Conservation (phyloP, 2,329 filamentous ascomycete species). For the Neobulgaria alba region DNA sequence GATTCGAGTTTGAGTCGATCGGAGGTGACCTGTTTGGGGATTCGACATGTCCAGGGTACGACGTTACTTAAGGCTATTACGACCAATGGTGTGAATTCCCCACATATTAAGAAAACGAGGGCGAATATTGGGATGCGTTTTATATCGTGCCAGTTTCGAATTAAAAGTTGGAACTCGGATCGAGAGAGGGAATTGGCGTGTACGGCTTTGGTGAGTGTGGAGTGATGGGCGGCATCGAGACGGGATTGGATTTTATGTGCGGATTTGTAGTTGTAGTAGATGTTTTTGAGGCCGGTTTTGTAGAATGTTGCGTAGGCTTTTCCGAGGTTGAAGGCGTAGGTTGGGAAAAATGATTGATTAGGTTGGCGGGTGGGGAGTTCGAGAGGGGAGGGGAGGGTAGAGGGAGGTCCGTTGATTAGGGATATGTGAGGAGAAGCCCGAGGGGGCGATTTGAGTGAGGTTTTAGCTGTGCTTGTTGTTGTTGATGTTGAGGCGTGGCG, state of each 20-base stretch:
- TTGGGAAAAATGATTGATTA: constrained; percentile 32
- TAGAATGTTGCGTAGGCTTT: constrained; percentile 79
- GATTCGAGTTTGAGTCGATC: constrained; percentile 47
- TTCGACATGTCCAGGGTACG: constrained; percentile 74
- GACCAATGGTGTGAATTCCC: constrained; percentile 78
- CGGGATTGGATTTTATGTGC: constrained; percentile 38
- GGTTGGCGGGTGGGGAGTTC: constrained; percentile 47
- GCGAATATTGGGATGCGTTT: constrained; percentile 72
- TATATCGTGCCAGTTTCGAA: constrained; percentile 62
- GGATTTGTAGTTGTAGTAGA: constrained; percentile 55
- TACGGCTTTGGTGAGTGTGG: constrained; percentile 26
- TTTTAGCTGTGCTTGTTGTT: neutral
- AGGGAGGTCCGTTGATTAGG: constrained; percentile 59
- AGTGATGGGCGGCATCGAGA: constrained; percentile 34
- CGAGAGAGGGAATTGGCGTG: constrained; percentile 42
- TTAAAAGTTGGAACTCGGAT: constrained; percentile 61
- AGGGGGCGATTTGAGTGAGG: constrained; percentile 11
- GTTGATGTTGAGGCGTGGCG: constrained; percentile 31
- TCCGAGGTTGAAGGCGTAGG: constrained; percentile 36
- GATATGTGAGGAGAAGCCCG: constrained; percentile 14
- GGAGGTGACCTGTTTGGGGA: constrained; percentile 63
- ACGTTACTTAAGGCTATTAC: constrained; percentile 61
- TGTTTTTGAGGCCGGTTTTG: constrained; percentile 70
- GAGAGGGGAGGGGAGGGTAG: constrained; percentile 65
- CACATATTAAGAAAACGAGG: constrained; percentile 66